Conservation (phyloP, 2,329 filamentous ascomycete genomes). For the Aphanocladium album region DNA sequence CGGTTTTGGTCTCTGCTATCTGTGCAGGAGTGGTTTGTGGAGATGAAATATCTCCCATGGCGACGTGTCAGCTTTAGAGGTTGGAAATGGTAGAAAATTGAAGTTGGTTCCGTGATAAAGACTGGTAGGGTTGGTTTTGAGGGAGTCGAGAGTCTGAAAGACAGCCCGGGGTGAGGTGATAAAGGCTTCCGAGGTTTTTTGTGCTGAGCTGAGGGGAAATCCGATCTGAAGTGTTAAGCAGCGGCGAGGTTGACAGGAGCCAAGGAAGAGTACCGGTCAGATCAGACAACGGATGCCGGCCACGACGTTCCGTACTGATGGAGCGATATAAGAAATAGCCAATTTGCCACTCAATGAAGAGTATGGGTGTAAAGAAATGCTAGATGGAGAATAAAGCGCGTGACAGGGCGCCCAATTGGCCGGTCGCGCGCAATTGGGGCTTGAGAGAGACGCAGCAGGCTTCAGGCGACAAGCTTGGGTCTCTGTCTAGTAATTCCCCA, state of each 20-base stretch:
- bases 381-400: not conserved
- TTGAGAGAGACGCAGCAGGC: not conserved
- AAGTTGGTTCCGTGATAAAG: not conserved
- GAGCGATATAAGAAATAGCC: not conserved
- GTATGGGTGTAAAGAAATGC: not conserved
- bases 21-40: not conserved
- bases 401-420: not conserved
- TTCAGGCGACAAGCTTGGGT: not conserved
- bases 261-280: not conserved
- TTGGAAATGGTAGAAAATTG: not conserved
- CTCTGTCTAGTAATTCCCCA: not conserved
- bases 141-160: not conserved
- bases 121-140: not conserved
- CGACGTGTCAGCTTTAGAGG: not conserved
- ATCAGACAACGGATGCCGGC: not conserved
- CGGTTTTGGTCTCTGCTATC: not conserved
- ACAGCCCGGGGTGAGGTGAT: too few species aligned
- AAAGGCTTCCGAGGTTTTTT: not conserved
- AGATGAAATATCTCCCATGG: slow-evolving; percentile 8
- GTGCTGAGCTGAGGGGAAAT: not conserved
- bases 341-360: not conserved
- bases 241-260: not conserved
- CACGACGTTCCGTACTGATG: too few species aligned
- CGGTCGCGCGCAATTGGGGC: not conserved
- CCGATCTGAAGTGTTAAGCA: not conserved